Conservation (phyloP, 2,329 filamentous ascomycete species). For the Fusarium sambucinum region DNA sequence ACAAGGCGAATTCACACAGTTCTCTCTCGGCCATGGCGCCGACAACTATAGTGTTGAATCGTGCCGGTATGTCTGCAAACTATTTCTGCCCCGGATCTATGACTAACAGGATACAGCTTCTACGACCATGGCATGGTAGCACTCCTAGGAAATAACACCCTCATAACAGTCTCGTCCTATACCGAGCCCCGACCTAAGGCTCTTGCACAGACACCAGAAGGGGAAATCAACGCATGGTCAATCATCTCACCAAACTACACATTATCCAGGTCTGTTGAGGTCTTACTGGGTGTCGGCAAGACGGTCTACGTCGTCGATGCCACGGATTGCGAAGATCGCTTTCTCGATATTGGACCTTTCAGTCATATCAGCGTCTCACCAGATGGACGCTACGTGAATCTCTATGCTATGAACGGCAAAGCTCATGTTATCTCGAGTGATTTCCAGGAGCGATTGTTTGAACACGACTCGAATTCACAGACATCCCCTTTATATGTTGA, state of each 20-base stretch:
- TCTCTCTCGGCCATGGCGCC: slow-evolving; percentile 88
- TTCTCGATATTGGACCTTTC: slow-evolving; percentile 92
- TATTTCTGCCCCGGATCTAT: not conserved
- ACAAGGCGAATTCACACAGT: slow-evolving; percentile 95
- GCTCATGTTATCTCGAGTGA: slow-evolving; percentile 95
- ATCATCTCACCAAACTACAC: slow-evolving; percentile 90
- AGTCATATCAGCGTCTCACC: slow-evolving; percentile 91
- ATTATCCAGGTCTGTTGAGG: slow-evolving; percentile 92
- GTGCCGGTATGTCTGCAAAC: slow-evolving; percentile 67
- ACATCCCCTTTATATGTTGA: slow-evolving; percentile 88
- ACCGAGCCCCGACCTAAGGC: slow-evolving; percentile 88
- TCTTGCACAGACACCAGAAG: slow-evolving; percentile 80
- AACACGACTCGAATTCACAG: slow-evolving; percentile 89
- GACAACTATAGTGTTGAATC: slow-evolving; percentile 88
- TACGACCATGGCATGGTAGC: slow-evolving; percentile 95
- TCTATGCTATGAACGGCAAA: slow-evolving; percentile 87
- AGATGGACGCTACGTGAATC: slow-evolving; percentile 86
- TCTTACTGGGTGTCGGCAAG: slow-evolving; percentile 83
- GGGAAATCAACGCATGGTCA: slow-evolving; percentile 87
- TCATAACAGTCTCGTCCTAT: slow-evolving; percentile 90
- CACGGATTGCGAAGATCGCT: slow-evolving; percentile 89
- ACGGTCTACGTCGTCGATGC: slow-evolving; percentile 91
- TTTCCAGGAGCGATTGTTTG: slow-evolving; percentile 90
- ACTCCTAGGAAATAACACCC: slow-evolving; percentile 85
- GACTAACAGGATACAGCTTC: slow-evolving; percentile 64